Evolutionary conservation across 2,329 filamentous ascomycete genomes (phyloP), one percentile per base, ranked within the genome.

Genomic region (Xylaria multiplex): DNA sequence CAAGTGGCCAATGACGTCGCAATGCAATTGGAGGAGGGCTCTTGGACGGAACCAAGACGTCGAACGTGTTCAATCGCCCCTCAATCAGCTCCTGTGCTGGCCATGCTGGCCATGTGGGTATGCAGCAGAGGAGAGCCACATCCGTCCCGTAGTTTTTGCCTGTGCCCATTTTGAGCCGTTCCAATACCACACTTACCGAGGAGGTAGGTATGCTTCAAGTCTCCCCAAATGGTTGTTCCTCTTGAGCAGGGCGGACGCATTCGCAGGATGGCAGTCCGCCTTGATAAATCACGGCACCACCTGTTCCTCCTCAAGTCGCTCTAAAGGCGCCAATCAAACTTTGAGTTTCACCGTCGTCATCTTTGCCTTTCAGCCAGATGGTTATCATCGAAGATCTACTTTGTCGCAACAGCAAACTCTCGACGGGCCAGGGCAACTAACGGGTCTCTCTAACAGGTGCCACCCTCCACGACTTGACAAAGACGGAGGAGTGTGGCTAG

Each of bases 361-460:
- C 43, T 50, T 64, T 49, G 45, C 53, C 52, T 64, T 52, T 53
- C 22, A 55, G 48, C 65, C 50, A 66, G 60, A 56, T 57, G 43
- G 53, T 52, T 42, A 50, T 49, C 62, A 59, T 64, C 67, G 57
- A 69, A 63, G 65, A 68, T 68, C 55, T 59, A 19, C 43, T 62
- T 42, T 62, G 37, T 61, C 11, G 8, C 35, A 14, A 45, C 43
- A 62, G 54, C 32, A 64, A 64, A 66, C 63, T 58, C 55, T 66
- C 55, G 37, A 59, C 54, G 30, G 40, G 9, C 43, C 57, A 19
- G 14, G 46, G 40, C 65, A 62, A 43, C 49, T 43, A 60, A 60
- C 54, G 49, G 27, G 46, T 46, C 30, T 59, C 45, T 53, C 58
- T 50, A 24, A 27, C 42, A 62, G 52, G 55, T 60, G 57, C 53